phyloP scores from a whole-genome alignment of 352 stramenopile species.

The Globisporangium sylvaticum region DNA sequence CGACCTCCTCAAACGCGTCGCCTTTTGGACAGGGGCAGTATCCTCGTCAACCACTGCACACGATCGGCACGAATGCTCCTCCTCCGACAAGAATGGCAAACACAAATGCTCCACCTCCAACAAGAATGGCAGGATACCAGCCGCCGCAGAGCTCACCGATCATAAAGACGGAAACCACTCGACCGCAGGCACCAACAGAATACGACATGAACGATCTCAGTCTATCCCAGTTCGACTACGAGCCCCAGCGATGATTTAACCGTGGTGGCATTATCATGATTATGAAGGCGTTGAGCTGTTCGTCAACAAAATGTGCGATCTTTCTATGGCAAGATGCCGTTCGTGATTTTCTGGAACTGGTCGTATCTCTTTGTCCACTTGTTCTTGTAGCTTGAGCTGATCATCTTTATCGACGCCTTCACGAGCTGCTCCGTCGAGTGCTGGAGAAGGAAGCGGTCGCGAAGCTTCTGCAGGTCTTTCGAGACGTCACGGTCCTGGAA shows the following conservation, averaged over 20 bases:
- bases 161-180: constrained; percentile 21
- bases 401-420: constrained; percentile 78
- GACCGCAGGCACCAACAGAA: constrained; percentile 13
- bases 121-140: constrained; percentile 21
- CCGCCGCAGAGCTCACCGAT: constrained; percentile 13
- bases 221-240: constrained; percentile 83
- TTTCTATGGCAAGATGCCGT: constrained; percentile 75
- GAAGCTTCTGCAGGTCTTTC: constrained; percentile 70
- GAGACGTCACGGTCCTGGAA: constrained; percentile 88
- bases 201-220: constrained; percentile 81
- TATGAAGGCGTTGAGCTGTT: neutral
- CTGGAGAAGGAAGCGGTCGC: constrained; percentile 58
- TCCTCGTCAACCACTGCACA: constrained; percentile 19
- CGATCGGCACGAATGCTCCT: constrained; percentile 33
- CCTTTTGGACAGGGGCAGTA: constrained; percentile 10
- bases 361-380: constrained; percentile 93
- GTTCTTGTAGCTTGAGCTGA: constrained; percentile 92
- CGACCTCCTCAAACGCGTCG: constrained; percentile 14
- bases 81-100: constrained; percentile 36
- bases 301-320: neutral
- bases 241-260: constrained; percentile 28
- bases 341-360: constrained; percentile 91
- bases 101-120: constrained; percentile 43
- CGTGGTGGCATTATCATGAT: neutral
- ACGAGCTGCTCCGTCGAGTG: constrained; percentile 60